Conservation (phyloP, 805 yeast species). For the Candida peoriensis region DNA sequence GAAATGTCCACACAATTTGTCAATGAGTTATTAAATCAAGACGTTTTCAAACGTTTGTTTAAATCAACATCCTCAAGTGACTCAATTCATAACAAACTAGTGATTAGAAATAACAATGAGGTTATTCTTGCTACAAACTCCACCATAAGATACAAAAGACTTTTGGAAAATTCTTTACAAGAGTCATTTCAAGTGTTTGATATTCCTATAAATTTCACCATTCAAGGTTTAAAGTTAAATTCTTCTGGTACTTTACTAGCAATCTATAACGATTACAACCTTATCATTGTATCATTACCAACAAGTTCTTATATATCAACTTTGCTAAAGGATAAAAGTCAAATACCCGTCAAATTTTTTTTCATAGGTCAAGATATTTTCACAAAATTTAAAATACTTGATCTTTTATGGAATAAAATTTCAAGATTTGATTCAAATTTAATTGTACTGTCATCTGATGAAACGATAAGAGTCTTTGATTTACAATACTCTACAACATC, state of each 20-base stretch:
- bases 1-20: no score
- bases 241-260: conserved; percentile 39
- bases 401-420: conserved; percentile 40
- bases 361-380: conserved; percentile 25
- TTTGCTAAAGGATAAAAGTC: conserved; percentile 1
- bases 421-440: conserved; percentile 39
- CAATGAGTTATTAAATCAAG: conserved; percentile 7
- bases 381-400: conserved; percentile 26
- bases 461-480: conserved; percentile 31
- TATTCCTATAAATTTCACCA: conserved; percentile 24
- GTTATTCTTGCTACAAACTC: conserved; percentile 16
- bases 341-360: conserved; percentile 16
- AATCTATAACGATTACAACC: conserved; percentile 27
- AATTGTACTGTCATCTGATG: conserved; percentile 34
- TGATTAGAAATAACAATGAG: conserved; percentile 14
- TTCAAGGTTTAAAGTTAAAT: conserved; percentile 34
- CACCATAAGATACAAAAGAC: conserved; percentile 15
- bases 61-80: neutral
- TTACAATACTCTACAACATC: conserved; percentile 23
- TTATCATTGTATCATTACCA: conserved; percentile 32
- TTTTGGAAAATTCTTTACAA: conserved; percentile 1
- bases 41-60: neutral
- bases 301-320: no score
- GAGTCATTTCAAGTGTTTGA: conserved; percentile 11
- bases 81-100: conserved; percentile 15